Evolutionary conservation across 345 rosid species (phyloP).

Genomic region (Lumnitzera littorea): DNA sequence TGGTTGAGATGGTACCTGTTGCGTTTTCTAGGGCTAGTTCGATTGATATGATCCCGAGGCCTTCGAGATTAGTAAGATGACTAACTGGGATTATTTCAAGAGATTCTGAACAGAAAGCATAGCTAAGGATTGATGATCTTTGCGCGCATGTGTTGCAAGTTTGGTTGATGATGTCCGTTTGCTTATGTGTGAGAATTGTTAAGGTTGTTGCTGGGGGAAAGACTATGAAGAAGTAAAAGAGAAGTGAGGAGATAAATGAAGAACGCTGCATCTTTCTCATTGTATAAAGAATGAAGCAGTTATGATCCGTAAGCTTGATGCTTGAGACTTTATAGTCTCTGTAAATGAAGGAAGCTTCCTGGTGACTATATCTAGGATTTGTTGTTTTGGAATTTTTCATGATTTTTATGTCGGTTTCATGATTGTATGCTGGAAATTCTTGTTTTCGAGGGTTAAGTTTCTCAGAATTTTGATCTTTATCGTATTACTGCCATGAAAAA

Average conservation of each 20-base stretch:
- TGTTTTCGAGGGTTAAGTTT: too few relatives aligned
- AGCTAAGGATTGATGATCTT: constrained; percentile 26
- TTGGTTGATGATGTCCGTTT: constrained; percentile 23
- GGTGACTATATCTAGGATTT: too few relatives aligned
- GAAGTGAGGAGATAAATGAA: constrained; percentile 5
- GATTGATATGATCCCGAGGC: constrained; percentile 42
- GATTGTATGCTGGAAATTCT: too few relatives aligned
- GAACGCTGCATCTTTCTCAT: constrained; percentile 6
- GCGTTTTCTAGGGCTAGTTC: constrained; percentile 54
- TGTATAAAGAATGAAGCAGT: too few relatives aligned
- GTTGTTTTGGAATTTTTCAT: too few relatives aligned
- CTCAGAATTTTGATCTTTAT: too few relatives aligned
- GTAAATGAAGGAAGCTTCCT: too few relatives aligned
- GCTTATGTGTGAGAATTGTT: background rate
- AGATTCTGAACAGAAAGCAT: constrained; percentile 31
- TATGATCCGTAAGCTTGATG: too few relatives aligned
- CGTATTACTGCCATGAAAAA: too few relatives aligned
- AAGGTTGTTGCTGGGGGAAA: constrained; percentile 5
- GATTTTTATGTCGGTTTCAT: too few relatives aligned
- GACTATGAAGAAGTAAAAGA: constrained; percentile 7
- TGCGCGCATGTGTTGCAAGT: constrained; percentile 39
- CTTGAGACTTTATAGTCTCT: too few relatives aligned
- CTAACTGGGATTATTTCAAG: constrained; percentile 38
- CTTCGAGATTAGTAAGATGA: constrained; percentile 38
- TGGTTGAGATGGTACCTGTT: constrained; percentile 31